Evolutionary conservation across 495 filamentous ascomycete genomes (phyloP), one percentile per base, ranked within the genome.

Genomic region (Lindgomyces ingoldianus): DNA sequence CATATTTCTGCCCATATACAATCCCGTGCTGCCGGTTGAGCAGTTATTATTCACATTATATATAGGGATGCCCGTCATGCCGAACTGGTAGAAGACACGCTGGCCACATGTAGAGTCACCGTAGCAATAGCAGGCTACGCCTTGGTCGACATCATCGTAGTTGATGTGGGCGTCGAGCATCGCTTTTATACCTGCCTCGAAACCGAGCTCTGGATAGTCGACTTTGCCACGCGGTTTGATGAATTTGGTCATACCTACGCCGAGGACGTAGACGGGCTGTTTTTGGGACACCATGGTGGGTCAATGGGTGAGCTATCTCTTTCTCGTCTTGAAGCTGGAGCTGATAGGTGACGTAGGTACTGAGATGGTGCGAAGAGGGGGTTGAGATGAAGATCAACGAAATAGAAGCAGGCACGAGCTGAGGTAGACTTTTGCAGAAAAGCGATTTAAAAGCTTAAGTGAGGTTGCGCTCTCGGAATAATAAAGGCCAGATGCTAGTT

Each of bases 41-140:
- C 94, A 98, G 79, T 97, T 97, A 81, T 98, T 98, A 83, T 96
- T 96, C 72, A 96, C 90, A 73, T 97, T 97, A 81, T 93, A 89
- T 74, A 97, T 91, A 64, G 94, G 94, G 67, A 96, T 97, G 70
- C 88, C 81, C 30, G 91, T 97, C 85, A 98, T 91, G 75, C 94
- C 94, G 75, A 98, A 96, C 78, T 98, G 94, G 76, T 98, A 98
- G 80, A 98, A 97, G 65, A 97, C 92, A 49, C 94, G 87, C 81
- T 98, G 94, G 25, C 94, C 94, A 71, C 89, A 93, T 48, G 94
- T 96, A 54, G 86, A 90, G 78, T 98, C 94, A 69, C 91, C 94
- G 73, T 96, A 98, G 79, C 91, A 93, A 75, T 96, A 97, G 81
- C 94, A 98, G 1, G 93, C 94, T n/a, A 98, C 84, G 19, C 91